Evolutionary conservation across 805 yeast species (phyloP).

Genomic region (Candida patagonica): DNA sequence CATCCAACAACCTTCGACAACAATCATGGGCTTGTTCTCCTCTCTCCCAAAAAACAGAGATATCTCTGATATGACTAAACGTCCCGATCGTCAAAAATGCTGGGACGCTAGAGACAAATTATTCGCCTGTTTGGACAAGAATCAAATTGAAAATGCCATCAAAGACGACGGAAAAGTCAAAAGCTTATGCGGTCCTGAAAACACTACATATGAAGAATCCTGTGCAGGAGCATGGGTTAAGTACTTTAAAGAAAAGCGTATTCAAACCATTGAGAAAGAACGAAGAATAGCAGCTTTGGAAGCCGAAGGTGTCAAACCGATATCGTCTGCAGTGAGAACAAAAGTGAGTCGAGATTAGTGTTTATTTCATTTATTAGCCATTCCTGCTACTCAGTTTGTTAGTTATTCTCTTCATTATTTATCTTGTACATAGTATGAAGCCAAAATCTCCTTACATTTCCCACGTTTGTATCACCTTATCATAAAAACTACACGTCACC

Average conservation of each 20-base stretch:
- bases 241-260: conserved; percentile 85
- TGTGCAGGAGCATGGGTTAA: conserved; percentile 81
- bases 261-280: conserved; percentile 62
- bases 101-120: conserved; percentile 84
- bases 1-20: conserved; percentile 1
- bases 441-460: conserved; percentile 1
- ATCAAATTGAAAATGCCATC: conserved; percentile 60
- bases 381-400: too few species aligned
- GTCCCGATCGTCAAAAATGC: conserved; percentile 64
- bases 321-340: conserved; percentile 1
- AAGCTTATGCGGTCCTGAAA: conserved; percentile 47
- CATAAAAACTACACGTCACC: conserved; percentile 89
- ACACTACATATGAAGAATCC: conserved; percentile 52
- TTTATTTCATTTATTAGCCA: too few species aligned
- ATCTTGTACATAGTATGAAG: not conserved
- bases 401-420: not conserved
- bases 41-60: conserved; percentile 15
- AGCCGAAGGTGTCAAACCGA: conserved; percentile 46
- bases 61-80: conserved; percentile 37
- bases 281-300: conserved; percentile 62
- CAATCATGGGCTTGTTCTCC: conserved; percentile 44
- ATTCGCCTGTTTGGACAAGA: conserved; percentile 63
- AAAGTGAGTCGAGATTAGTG: too few species aligned
- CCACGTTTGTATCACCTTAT: conserved; percentile 76
- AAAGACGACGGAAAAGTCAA: conserved; percentile 36